Conservation (phyloP, 441 rosid species). For the Adansonia rubrostipa region DNA sequence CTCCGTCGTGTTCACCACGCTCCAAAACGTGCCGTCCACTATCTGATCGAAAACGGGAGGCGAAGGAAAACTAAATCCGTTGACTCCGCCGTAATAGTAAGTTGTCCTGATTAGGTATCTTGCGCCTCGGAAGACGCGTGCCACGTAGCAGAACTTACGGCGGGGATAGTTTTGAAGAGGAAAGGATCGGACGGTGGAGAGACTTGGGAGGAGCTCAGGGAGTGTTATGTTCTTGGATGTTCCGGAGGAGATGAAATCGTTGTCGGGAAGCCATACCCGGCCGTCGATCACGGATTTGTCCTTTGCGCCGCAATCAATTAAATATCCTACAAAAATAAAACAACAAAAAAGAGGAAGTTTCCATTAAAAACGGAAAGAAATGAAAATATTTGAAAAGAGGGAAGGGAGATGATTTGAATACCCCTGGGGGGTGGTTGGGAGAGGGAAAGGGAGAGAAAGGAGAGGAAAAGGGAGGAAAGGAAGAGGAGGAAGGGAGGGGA, state of each 20-base stretch:
- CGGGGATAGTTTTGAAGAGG: slow-evolving; percentile 46
- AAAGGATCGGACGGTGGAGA: slow-evolving; percentile 83
- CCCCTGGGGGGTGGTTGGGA: slow-evolving; percentile 35
- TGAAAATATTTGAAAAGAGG: slow-evolving; percentile 5
- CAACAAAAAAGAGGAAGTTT: not conserved
- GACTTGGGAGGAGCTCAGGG: slow-evolving; percentile 33
- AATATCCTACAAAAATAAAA: slow-evolving; percentile 39
- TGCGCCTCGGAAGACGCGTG: slow-evolving; percentile 58
- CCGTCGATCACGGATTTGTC: slow-evolving; percentile 45
- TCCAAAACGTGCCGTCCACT: slow-evolving; percentile 84
- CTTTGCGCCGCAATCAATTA: slow-evolving; percentile 79
- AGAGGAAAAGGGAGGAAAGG: not conserved
- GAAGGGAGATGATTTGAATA: not conserved
- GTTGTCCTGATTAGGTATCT: slow-evolving; percentile 73
- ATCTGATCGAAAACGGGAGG: slow-evolving; percentile 92
- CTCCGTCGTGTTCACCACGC: slow-evolving; percentile 73
- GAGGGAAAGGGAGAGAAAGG: not conserved
- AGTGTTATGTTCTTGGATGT: slow-evolving; percentile 45
- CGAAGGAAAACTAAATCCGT: slow-evolving; percentile 49
- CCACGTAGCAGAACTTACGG: slow-evolving; percentile 70
- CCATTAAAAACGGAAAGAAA: not conserved
- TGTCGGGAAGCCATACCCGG: slow-evolving; percentile 66
- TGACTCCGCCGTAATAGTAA: slow-evolving; percentile 85
- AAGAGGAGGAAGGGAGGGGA: not conserved
- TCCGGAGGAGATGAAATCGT: slow-evolving; percentile 48